Base-by-base conservation (phyloP, 768 basidiomycete species). In the Lactarius psammicola region DNA sequence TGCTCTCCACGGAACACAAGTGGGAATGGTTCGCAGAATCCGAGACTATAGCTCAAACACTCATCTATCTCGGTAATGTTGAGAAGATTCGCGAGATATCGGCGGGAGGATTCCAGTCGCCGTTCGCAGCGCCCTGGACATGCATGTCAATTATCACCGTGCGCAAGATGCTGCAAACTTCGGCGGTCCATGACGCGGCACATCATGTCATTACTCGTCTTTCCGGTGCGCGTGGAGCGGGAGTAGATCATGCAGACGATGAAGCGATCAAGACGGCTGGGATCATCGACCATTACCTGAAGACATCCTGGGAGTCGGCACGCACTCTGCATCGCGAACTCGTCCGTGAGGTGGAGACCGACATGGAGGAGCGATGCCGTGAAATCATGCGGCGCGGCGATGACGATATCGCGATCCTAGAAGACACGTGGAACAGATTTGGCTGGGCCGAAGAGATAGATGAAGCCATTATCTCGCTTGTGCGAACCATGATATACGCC, bases 1-100 rank as follows among this genome's bases (percentile, higher is more conserved):
- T 68, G 15, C 59, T 68, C 11, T 63, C 62, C 54, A 60, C 64
- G 62, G 34, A 68, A 6, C 34, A 54, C 54, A 46, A 64, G 8
- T 68, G 67, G 67, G 54, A 60, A n/a, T 68, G 67, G 67, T 60
- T 64, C 40, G 58, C 62, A 11, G 62, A 68, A 26, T 36, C 36
- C 6, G 63, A 68, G 40, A 53, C 31, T n/a, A 57, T 68, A 54
- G 30, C 59, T 4, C 63, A 64, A 26, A 51, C 42, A 9, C 67
- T 68, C 4, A 28, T 31, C 15, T 68, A 64, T 51, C 67, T 68
- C 23, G 58, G 62, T 17, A 58, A 30, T 28, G 38, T 60, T 4
- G 62, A 64, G 59, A 59, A 30, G 31, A 60, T 63, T 20, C 56
- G 58, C 5, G 53, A 56, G 28, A 23, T 40, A 23, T n/a, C 66